phyloP scores from a whole-genome alignment of 2,329 filamentous ascomycete species.

The Hymenoscyphus salicellus region DNA sequence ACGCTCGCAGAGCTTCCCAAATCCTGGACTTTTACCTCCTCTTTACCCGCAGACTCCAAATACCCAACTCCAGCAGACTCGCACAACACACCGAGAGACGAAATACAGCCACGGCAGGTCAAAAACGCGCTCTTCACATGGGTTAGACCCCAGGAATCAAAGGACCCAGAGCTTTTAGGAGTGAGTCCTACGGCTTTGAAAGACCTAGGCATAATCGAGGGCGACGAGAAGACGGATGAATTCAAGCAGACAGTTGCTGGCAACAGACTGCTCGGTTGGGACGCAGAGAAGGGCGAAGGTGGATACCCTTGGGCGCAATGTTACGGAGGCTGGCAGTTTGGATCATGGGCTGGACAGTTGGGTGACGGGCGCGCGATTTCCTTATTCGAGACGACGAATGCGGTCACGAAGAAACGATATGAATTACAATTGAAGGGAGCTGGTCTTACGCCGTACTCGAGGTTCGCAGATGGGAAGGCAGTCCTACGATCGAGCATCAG shows the following conservation, averaged over 20 bases:
- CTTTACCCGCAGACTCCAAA: slow-evolving; percentile 69
- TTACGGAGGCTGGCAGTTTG: slow-evolving; percentile 81
- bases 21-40: slow-evolving; percentile 62
- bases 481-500: slow-evolving; percentile 89
- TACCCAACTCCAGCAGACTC: slow-evolving; percentile 81
- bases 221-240: slow-evolving; percentile 66
- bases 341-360: slow-evolving; percentile 91
- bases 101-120: slow-evolving; percentile 78
- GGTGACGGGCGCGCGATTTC: slow-evolving; percentile 94
- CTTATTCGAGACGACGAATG: slow-evolving; percentile 84
- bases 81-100: slow-evolving; percentile 73
- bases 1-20: slow-evolving; percentile 57
- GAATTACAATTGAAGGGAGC: slow-evolving; percentile 95
- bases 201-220: slow-evolving; percentile 72
- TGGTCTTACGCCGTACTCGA: slow-evolving; percentile 87
- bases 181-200: slow-evolving; percentile 75
- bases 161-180: slow-evolving; percentile 74
- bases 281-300: slow-evolving; percentile 61
- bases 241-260: slow-evolving; percentile 78
- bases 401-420: slow-evolving; percentile 67
- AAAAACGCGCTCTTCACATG: slow-evolving; percentile 84
- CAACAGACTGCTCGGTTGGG: slow-evolving; percentile 77
- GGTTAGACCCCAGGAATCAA: slow-evolving; percentile 73
- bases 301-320: slow-evolving; percentile 98
- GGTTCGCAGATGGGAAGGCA: slow-evolving; percentile 93